phyloP scores from a whole-genome alignment of 169 alveolate species.

The Babesia bigemina region DNA sequence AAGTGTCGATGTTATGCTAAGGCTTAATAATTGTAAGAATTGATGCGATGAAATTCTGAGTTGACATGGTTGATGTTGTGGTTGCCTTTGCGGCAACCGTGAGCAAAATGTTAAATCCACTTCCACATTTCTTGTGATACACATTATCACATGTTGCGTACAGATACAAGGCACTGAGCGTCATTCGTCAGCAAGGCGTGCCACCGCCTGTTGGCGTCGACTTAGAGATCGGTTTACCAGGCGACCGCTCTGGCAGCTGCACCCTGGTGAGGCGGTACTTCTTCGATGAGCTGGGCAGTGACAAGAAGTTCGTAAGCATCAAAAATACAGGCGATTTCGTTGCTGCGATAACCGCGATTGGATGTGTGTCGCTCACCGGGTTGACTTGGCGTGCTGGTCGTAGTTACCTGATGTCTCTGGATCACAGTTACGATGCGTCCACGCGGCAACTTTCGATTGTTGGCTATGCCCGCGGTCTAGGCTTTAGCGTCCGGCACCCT shows the following conservation, averaged over 20 bases:
- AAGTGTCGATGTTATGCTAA: no score
- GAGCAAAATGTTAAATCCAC: no score
- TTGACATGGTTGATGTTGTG: no score
- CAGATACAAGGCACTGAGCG: slow-evolving; percentile 70
- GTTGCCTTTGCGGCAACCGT: no score
- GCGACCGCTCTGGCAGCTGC: slow-evolving; percentile 59
- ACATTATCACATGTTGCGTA: no score
- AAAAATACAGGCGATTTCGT: slow-evolving; percentile 35
- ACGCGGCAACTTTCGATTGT: slow-evolving; percentile 57
- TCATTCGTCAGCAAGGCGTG: slow-evolving; percentile 75
- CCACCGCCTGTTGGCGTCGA: slow-evolving; percentile 79
- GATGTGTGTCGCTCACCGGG: slow-evolving; percentile 55
- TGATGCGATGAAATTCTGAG: no score
- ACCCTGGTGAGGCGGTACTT: slow-evolving; percentile 71
- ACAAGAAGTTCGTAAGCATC: slow-evolving; percentile 56
- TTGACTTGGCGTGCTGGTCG: slow-evolving; percentile 76
- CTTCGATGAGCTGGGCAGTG: slow-evolving; percentile 73
- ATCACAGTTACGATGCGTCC: slow-evolving; percentile 57
- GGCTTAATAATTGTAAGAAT: no score
- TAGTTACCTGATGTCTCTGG: slow-evolving; percentile 74
- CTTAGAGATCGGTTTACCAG: slow-evolving; percentile 57
- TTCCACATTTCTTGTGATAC: no score
- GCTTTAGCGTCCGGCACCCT: slow-evolving; percentile 72
- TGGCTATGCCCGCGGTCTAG: slow-evolving; percentile 77
- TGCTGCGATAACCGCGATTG: slow-evolving; percentile 59